These are phyloP conservation scores for Diutina neorugosa DNA, from an alignment of 1,139 yeast species.

Conservation along the genomic window DNA sequence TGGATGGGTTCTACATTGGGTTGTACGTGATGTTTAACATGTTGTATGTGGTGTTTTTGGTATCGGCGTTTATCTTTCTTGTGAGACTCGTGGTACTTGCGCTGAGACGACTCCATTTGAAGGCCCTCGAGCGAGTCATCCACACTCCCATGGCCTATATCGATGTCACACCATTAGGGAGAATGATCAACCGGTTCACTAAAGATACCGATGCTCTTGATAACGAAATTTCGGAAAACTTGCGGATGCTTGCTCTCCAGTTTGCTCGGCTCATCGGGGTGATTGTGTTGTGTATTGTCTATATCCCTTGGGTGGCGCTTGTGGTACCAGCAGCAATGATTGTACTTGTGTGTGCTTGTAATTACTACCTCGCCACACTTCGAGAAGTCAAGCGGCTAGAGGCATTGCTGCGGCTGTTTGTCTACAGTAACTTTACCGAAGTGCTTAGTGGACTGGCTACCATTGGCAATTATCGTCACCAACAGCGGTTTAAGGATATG, in stretches of 20 bases:
- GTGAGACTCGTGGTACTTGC: constrained; percentile 8
- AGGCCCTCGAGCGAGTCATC: constrained; percentile 50
- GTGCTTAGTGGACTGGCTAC: constrained; percentile 62
- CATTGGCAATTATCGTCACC: constrained; percentile 48
- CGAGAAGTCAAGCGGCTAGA: constrained; percentile 79
- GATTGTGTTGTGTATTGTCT: constrained; percentile 9
- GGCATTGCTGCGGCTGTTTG: constrained; percentile 62
- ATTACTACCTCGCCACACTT: constrained; percentile 52
- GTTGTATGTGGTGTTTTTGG: constrained; percentile 7
- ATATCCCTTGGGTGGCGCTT: constrained; percentile 24
- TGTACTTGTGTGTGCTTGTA: constrained; percentile 25
- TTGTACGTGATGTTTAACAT: constrained; percentile 9
- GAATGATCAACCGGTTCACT: constrained; percentile 11
- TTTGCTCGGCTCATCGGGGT: constrained; percentile 8
- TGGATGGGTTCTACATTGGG: constrained; percentile 8
- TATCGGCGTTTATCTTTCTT: constrained; percentile 6
- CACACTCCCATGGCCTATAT: constrained; percentile 10
- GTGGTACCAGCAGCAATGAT: constrained; percentile 30
- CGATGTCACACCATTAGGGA: constrained; percentile 12
- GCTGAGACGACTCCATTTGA: constrained; percentile 19
- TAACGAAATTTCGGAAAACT: constrained; percentile 10
- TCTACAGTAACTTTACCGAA: constrained; percentile 70
- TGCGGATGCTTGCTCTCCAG: constrained; percentile 7
- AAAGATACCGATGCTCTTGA: constrained; percentile 12
- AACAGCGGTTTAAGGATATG: constrained; percentile 37